Percentiles rank a stretch among this genome's conserved stretches.
Conservation (phyloP, 2,329 filamentous ascomycete species). For the Tolypocladium cylindrosporum region DNA sequence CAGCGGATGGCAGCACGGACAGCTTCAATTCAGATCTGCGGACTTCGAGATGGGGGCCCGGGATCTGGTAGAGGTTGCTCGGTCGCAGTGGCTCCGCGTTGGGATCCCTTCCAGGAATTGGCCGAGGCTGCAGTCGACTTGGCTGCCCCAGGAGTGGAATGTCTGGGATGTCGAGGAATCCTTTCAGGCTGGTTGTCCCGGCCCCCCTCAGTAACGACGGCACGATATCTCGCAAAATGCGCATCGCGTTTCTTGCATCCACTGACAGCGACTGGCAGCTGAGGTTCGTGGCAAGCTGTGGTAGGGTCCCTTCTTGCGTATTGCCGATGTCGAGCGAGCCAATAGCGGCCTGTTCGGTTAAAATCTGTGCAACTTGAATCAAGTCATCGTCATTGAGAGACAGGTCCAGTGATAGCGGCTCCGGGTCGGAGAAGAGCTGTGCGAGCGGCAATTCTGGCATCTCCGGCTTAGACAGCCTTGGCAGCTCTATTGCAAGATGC, state of each 20-base stretch:
- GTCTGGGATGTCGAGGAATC: slow-evolving; percentile 47
- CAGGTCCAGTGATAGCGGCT: slow-evolving; percentile 38
- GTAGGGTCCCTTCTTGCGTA: slow-evolving; percentile 9
- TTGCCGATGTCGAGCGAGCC: slow-evolving; percentile 30
- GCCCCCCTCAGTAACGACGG: slow-evolving; percentile 32
- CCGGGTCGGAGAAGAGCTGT: slow-evolving; percentile 49
- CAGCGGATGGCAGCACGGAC: slow-evolving; percentile 63
- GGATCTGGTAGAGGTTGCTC: slow-evolving; percentile 50
- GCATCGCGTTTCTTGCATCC: slow-evolving; percentile 36
- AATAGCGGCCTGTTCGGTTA: slow-evolving; percentile 59
- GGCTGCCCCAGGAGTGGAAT: slow-evolving; percentile 42
- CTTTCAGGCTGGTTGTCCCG: slow-evolving; percentile 29
- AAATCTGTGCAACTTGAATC: slow-evolving; percentile 57
- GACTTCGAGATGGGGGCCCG: slow-evolving; percentile 61
- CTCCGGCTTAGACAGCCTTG: slow-evolving; percentile 36
- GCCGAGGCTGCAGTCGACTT: slow-evolving; percentile 40
- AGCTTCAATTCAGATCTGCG: slow-evolving; percentile 59
- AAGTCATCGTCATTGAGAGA: slow-evolving; percentile 46
- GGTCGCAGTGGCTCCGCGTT: slow-evolving; percentile 36
- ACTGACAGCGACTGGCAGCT: slow-evolving; percentile 31
- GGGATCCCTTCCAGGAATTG: slow-evolving; percentile 28
- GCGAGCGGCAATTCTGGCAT: slow-evolving; percentile 38
- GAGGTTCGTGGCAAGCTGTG: slow-evolving; percentile 17
- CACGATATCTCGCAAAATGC: slow-evolving; percentile 33
- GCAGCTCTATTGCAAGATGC: slow-evolving; percentile 38